Evolutionary conservation across 139 green algal genomes (phyloP).

Genomic region (Chlorella sorokiniana): DNA sequence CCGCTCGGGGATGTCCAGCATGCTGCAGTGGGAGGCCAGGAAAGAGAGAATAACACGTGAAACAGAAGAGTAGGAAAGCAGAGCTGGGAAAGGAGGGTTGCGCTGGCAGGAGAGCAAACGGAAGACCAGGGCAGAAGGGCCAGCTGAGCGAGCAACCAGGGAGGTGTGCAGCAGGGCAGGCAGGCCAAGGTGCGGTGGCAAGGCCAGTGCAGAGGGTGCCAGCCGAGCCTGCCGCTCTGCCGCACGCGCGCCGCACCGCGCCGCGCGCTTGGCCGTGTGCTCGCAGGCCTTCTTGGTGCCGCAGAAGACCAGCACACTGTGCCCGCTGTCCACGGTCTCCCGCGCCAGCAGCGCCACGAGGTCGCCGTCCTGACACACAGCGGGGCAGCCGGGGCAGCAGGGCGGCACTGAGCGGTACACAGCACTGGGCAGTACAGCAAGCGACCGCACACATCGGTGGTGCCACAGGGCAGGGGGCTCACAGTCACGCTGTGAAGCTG

Average conservation of each 20-base stretch:
- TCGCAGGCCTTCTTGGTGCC: conserved; percentile 64
- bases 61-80: neutral
- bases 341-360: conserved; percentile 63
- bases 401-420: no score
- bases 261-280: conserved; percentile 23
- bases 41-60: neutral
- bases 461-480: no score
- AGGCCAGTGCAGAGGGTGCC: neutral
- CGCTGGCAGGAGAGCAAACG: no score
- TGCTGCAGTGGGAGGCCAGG: neutral
- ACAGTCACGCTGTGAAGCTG: no score
- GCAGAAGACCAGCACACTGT: conserved; percentile 93
- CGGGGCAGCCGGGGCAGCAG: neutral
- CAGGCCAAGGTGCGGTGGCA: neutral
- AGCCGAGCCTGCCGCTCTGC: neutral
- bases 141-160: neutral
- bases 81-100: neutral
- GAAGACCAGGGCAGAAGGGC: no score
- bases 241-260: neutral
- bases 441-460: no score
- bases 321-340: conserved; percentile 67
- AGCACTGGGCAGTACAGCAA: no score
- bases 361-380: conserved; percentile 59
- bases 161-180: no score
- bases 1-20: conserved; percentile 54